Evolutionary conservation across 2,329 filamentous ascomycete genomes (phyloP), one percentile per base, ranked within the genome.

Genomic region (Claviceps capensis): DNA sequence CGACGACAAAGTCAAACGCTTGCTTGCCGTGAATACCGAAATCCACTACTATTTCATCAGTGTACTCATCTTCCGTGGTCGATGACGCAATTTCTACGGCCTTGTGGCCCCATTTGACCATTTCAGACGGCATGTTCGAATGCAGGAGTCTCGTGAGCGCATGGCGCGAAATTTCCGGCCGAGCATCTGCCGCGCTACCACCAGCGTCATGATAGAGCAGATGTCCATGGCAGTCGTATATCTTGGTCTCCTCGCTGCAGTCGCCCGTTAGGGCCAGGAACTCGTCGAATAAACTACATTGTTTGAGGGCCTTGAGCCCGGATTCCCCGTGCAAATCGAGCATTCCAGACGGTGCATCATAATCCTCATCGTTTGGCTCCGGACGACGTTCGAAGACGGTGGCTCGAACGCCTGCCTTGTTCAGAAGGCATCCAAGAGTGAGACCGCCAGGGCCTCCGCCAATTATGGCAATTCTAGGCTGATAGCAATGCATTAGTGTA

Each of bases 241-340:
- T 41, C 5, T 54, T 49, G 11, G 53, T 34, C 14, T 53, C 52
- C n/a, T 61, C 55, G 37, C 44, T 54, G 5, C 57, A 59, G 13
- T 59, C 56, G 36, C 65, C 64, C 1, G 69, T 67, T n/a, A 70
- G 58, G 36, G 65, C 57, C 1, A 62, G 48, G 57, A 78, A 79
- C 16, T 67, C 58, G 2, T 71, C 65, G 52, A 61, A 70, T 14
- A 78, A 61, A 0, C 70, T 72, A 14, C 68, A 69, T 50, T 69
- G 68, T 5, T 62, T 63, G 7, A 79, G 59, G 0, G 72, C 75
- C 3, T 63, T 60, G 5, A 74, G 68, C 0, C 75, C 75, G 1
- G 69, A 67, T 5, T 66, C 58, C 1, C 65, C 62, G 56, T 79
- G 74, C 1, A 80, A 63, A 56, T 79, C 76, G 3, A 79, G 69